These are phyloP conservation scores for Hericium alpestre DNA, from an alignment of 768 basidiomycete genomes.

Conservation along the genomic window DNA sequence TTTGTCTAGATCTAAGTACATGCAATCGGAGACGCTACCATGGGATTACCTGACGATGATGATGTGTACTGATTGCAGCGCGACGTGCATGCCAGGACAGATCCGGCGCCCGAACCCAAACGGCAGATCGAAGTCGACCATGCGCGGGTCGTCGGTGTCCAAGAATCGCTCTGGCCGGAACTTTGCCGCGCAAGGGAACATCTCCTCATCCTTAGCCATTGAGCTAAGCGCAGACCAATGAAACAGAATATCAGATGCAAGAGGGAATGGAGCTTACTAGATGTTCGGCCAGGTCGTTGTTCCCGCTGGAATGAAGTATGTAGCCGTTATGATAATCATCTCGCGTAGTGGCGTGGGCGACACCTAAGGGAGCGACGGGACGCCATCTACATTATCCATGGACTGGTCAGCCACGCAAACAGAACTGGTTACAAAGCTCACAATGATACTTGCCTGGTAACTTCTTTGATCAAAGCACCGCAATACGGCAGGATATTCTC, in stretches of 20 bases:
- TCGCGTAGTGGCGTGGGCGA: slow-evolving; percentile 4
- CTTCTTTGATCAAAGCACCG: slow-evolving; percentile 11
- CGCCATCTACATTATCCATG: background rate
- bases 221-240: slow-evolving; percentile 2
- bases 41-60: background rate
- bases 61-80: slow-evolving; percentile 1
- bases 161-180: slow-evolving; percentile 14
- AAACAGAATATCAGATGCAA: background rate
- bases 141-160: background rate
- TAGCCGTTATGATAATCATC: slow-evolving; percentile 3
- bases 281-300: slow-evolving; percentile 4
- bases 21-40: background rate
- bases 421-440: background rate
- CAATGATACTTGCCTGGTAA: slow-evolving; percentile 1
- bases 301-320: slow-evolving; percentile 4
- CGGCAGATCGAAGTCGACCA: slow-evolving; percentile 1
- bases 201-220: slow-evolving; percentile 6
- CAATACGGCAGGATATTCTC: slow-evolving; percentile 7
- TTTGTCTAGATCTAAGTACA: no score
- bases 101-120: slow-evolving; percentile 2
- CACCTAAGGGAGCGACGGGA: slow-evolving; percentile 1
- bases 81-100: slow-evolving; percentile 3
- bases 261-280: background rate
- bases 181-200: slow-evolving; percentile 3
- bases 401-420: background rate